Conservation (phyloP, 331 rosid genomes). For the Erythrophleum ivorense region DNA sequence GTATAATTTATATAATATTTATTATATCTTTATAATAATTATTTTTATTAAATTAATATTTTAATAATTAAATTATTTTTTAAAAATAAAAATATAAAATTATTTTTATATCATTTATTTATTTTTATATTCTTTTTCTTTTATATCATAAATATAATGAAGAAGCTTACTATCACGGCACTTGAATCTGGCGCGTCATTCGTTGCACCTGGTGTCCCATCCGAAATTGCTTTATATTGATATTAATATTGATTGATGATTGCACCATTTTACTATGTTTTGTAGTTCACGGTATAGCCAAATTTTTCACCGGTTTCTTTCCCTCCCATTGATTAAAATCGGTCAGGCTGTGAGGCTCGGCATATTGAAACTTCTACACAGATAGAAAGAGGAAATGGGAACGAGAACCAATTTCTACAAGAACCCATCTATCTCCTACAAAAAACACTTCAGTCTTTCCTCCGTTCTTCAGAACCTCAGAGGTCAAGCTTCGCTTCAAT, state of each 20-base stretch:
- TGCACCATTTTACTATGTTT: neutral
- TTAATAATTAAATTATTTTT: no score
- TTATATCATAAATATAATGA: no score
- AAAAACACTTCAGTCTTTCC: constrained; percentile 74
- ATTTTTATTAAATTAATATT: no score
- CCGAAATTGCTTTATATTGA: neutral
- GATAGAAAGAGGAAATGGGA: constrained; percentile 50
- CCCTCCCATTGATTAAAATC: neutral
- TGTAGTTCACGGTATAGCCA: neutral
- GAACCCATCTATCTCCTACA: constrained; percentile 81
- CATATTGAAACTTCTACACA: neutral
- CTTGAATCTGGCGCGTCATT: neutral
- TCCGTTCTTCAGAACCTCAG: constrained; percentile 77
- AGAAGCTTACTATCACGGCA: neutral
- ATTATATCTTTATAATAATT: no score
- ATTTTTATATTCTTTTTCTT: no score
- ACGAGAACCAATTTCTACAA: constrained; percentile 79
- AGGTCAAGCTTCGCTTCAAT: constrained; percentile 42
- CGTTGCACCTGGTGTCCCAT: neutral
- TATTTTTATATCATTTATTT: no score
- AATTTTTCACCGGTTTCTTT: neutral
- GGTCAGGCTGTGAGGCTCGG: neutral
- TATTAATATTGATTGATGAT: neutral
- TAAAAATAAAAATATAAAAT: no score
- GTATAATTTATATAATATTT: no score